phyloP scores from a whole-genome alignment of 371 early-diverging fungal species.

The Enteropsectra breve region DNA sequence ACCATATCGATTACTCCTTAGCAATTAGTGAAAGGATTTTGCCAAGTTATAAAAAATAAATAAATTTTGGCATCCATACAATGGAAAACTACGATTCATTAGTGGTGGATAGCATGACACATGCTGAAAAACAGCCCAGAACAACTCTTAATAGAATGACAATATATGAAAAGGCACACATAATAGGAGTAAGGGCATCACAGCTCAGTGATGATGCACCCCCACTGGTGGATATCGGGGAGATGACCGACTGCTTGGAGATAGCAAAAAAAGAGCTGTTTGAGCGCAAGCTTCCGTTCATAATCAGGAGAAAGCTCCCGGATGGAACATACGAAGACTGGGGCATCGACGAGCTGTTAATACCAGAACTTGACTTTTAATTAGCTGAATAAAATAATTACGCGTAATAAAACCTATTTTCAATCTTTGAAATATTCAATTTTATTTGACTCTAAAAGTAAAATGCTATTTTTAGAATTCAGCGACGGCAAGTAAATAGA shows the following conservation, averaged over 20 bases:
- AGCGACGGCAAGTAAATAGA: too few species aligned
- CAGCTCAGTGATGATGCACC: slow-evolving; percentile 82
- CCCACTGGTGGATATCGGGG: slow-evolving; percentile 84
- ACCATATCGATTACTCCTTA: not conserved
- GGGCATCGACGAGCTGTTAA: slow-evolving; percentile 79
- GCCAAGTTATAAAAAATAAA: not conserved
- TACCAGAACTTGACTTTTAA: slow-evolving; percentile 56
- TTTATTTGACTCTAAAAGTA: too few species aligned
- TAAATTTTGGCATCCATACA: not conserved
- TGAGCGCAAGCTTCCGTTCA: slow-evolving; percentile 82
- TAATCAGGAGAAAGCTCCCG: slow-evolving; percentile 84
- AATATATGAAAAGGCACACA: slow-evolving; percentile 92
- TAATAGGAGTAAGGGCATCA: slow-evolving; percentile 72
- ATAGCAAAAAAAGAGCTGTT: slow-evolving; percentile 92
- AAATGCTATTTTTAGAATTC: too few species aligned
- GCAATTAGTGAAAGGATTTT: not conserved
- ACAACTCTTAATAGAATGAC: slow-evolving; percentile 96
- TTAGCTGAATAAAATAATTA: slow-evolving; percentile 5
- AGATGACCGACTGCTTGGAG: slow-evolving; percentile 85
- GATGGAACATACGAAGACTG: slow-evolving; percentile 92
- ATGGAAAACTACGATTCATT: not conserved
- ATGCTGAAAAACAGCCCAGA: slow-evolving; percentile 34
- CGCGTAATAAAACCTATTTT: not conserved
- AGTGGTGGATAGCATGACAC: slow-evolving; percentile 48
- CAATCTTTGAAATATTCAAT: slow-evolving; percentile 8